Conservation (phyloP, 2,329 filamentous ascomycete genomes). For the Rutstroemia sp. region DNA sequence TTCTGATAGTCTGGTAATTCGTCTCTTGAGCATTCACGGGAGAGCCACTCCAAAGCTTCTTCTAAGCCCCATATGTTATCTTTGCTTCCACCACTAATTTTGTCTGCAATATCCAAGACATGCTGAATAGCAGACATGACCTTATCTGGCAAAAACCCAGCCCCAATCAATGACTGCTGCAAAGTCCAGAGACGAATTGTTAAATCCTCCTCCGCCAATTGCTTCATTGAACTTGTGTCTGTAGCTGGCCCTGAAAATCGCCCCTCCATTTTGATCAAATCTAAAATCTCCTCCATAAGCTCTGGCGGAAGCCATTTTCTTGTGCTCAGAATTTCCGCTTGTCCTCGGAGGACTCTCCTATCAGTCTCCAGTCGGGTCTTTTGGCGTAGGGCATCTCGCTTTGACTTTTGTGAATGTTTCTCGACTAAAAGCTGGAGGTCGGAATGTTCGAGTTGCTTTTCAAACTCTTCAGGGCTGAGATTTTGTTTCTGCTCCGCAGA, state of each 20-base stretch:
- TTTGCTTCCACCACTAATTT: slow-evolving; percentile 47
- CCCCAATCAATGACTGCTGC: slow-evolving; percentile 59
- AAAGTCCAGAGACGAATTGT: slow-evolving; percentile 79
- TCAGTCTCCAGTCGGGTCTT: slow-evolving; percentile 76
- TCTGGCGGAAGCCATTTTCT: slow-evolving; percentile 76
- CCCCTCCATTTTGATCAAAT: slow-evolving; percentile 60
- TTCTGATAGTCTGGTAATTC: slow-evolving; percentile 68
- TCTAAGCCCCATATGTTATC: slow-evolving; percentile 78
- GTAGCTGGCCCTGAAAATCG: slow-evolving; percentile 39
- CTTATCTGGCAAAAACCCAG: slow-evolving; percentile 59
- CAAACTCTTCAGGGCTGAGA: slow-evolving; percentile 80
- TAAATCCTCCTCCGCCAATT: slow-evolving; percentile 68
- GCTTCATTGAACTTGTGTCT: slow-evolving; percentile 36
- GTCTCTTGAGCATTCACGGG: slow-evolving; percentile 61
- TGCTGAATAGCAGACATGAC: slow-evolving; percentile 58
- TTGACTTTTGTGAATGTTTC: slow-evolving; percentile 70
- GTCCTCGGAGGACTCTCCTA: slow-evolving; percentile 68
- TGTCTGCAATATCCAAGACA: slow-evolving; percentile 59
- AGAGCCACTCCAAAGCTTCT: slow-evolving; percentile 84
- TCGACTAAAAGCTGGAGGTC: slow-evolving; percentile 84
- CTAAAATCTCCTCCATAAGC: slow-evolving; percentile 68
- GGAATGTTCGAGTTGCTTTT: slow-evolving; percentile 81
- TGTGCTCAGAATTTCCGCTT: slow-evolving; percentile 65
- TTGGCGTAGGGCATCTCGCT: slow-evolving; percentile 72
- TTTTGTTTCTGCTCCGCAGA: slow-evolving; percentile 31